Evolutionary conservation across 176 grass and related monocot genomes (phyloP), one percentile per base, ranked within the genome.

Genomic region (Aechmea fasciata): DNA sequence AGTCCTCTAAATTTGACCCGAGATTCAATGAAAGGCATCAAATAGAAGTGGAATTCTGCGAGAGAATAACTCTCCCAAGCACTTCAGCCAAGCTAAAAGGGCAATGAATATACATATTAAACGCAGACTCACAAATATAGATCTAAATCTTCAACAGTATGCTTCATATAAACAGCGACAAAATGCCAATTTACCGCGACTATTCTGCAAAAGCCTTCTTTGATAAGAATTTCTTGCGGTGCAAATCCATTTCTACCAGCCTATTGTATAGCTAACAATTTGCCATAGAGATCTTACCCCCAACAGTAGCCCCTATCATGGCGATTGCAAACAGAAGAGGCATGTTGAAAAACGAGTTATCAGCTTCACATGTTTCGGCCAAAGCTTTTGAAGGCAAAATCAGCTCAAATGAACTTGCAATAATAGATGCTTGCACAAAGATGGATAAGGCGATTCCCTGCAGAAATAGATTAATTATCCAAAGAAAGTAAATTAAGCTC

Each of bases 291-390:
- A 77, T 23, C 65, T 79, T 90, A 99, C 94, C 90, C 70, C 94
- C 95, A 77, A 99, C 90, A 26, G 95, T 99, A 83, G 95, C 95
- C 28, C 95, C 95, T 2, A 99, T 69, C 87, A 99, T 85, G 64
- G 90, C 90, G 73, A 99, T 99, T 52, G 84, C 84, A 65, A 99
- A 99, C 51, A 99, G 57, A 64, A 99, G 52, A 17, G 90, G 95
- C 90, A 99, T 99, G 80, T 84, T 88, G 66, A 85, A 82, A 64
- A 99, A 69, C 54, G 87, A 99, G 52, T 90, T 87, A 57, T 79
- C 84, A 17, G 75, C 66, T 57, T 94, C 80, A 48, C 90, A 99
- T 79, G 77, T 53, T 76, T 97, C 89, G 73, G 94, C 94, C 63
- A 92, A 78, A 75, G 71, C 88, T 77, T 66, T 59, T 57, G 83